Percentiles rank a stretch among this genome's conserved stretches.
phyloP scores from a whole-genome alignment of 345 rosid genomes.

The Geranium rotundifolium region DNA sequence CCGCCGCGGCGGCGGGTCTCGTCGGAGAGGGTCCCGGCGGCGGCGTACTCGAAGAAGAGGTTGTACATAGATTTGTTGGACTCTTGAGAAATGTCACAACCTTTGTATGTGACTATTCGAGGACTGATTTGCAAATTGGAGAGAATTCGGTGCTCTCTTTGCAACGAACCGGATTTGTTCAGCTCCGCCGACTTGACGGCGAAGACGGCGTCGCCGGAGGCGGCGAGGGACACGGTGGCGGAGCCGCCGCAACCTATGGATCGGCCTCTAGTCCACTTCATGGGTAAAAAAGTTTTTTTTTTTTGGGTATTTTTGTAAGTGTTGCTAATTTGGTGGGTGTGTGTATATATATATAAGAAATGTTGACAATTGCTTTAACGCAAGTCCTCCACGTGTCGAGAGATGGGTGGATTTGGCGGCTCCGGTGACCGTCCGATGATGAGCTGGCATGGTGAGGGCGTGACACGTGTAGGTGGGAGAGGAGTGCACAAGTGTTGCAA shows the following conservation, averaged over 20 bases:
- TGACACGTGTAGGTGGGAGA: no score
- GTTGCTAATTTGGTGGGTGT: not conserved
- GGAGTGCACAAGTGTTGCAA: not conserved
- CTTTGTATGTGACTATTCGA: conserved; percentile 40
- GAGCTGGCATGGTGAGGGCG: conserved; percentile 4
- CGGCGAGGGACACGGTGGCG: conserved; percentile 55
- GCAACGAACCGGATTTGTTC: conserved; percentile 33
- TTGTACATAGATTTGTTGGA: conserved; percentile 32
- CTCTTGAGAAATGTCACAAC: conserved; percentile 34
- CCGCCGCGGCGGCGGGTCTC: conserved; percentile 26
- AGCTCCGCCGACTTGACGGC: conserved; percentile 60
- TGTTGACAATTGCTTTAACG: conserved; percentile 17
- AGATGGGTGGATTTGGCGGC: conserved; percentile 10
- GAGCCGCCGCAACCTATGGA: conserved; percentile 62
- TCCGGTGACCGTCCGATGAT: not conserved
- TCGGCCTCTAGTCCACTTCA: conserved; percentile 66
- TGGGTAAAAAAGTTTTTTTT: not conserved
- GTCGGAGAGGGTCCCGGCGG: conserved; percentile 44
- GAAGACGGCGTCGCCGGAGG: conserved; percentile 16
- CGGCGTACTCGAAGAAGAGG: conserved; percentile 54
- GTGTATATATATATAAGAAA: conserved; percentile 7
- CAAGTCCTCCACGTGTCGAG: conserved; percentile 19
- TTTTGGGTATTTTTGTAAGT: not conserved
- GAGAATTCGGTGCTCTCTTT: conserved; percentile 44
- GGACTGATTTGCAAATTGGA: conserved; percentile 36